phyloP scores from a whole-genome alignment of 208 protist species.

The Porcisia hertigi region DNA sequence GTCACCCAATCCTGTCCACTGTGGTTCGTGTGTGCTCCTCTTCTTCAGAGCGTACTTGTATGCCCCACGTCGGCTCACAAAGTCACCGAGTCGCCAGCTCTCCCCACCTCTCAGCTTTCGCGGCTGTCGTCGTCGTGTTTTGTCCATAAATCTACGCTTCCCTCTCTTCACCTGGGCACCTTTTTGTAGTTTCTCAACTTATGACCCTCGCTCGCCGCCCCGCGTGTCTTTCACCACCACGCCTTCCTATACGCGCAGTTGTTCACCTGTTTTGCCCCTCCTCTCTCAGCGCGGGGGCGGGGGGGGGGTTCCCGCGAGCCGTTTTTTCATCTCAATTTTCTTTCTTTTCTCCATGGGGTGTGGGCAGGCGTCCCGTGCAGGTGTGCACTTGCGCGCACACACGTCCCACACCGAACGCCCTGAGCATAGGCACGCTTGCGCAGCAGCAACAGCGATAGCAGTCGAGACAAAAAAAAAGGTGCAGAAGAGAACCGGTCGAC shows the following conservation, averaged over 20 bases:
- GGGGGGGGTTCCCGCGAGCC: not conserved
- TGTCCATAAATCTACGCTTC: not conserved
- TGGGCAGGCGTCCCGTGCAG: not conserved
- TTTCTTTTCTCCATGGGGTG: not conserved
- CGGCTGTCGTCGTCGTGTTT: not conserved
- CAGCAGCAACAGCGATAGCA: not conserved
- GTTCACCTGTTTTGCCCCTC: not conserved
- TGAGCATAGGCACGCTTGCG: not conserved
- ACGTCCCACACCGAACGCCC: not conserved
- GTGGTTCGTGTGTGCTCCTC: not conserved
- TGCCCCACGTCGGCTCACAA: not conserved
- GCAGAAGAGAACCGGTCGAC: too few relatives aligned
- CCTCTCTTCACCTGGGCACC: not conserved
- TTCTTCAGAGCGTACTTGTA: not conserved
- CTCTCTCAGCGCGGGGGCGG: not conserved
- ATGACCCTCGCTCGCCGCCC: not conserved
- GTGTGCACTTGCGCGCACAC: not conserved
- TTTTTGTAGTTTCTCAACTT: not conserved
- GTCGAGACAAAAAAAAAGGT: not conserved
- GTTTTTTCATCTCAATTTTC: not conserved
- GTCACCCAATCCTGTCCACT: too few relatives aligned
- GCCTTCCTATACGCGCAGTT: not conserved
- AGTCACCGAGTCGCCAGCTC: not conserved
- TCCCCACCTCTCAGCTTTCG: not conserved
- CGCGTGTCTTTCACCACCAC: not conserved